These are phyloP conservation scores for Chlorencoelia australis DNA, from an alignment of 2,329 filamentous ascomycete genomes.

Conservation along the genomic window DNA sequence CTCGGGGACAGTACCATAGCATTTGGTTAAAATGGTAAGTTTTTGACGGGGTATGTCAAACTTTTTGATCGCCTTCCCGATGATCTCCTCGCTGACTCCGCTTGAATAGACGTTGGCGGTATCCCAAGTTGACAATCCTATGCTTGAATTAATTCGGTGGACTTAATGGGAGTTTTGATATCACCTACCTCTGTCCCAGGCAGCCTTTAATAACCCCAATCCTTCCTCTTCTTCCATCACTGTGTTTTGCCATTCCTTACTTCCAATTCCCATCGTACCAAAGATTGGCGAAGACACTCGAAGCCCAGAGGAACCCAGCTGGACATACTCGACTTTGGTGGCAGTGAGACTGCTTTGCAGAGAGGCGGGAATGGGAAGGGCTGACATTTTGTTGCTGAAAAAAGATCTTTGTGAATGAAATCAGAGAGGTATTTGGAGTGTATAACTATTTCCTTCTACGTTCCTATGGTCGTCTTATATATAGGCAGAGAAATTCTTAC, in stretches of 20 bases:
- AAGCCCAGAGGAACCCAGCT: conserved; percentile 50
- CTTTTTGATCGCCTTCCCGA: conserved; percentile 48
- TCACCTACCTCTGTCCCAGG: conserved; percentile 10
- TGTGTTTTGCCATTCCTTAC: conserved; percentile 40
- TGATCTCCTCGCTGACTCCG: conserved; percentile 40
- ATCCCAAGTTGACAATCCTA: conserved; percentile 32
- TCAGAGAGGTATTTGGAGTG: neutral
- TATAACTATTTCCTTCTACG: too few species aligned
- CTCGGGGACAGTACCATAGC: conserved; percentile 38
- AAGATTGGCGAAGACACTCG: conserved; percentile 52
- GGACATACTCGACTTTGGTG: conserved; percentile 37
- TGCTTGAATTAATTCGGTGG: neutral
- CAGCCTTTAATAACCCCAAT: conserved; percentile 9
- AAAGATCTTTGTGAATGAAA: neutral
- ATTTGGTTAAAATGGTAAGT: conserved; percentile 47
- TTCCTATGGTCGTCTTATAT: neutral
- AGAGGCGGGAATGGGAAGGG: conserved; percentile 1
- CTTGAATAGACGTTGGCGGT: conserved; percentile 45
- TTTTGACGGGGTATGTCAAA: conserved; percentile 45
- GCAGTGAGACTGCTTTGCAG: conserved; percentile 24
- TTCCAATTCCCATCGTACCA: conserved; percentile 53
- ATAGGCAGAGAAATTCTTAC: neutral
- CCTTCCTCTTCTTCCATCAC: conserved; percentile 42
- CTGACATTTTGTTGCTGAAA: neutral
- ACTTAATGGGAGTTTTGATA: neutral